Evolutionary conservation across 805 yeast species (phyloP).

Genomic region (Monosporozyma aerobia): DNA sequence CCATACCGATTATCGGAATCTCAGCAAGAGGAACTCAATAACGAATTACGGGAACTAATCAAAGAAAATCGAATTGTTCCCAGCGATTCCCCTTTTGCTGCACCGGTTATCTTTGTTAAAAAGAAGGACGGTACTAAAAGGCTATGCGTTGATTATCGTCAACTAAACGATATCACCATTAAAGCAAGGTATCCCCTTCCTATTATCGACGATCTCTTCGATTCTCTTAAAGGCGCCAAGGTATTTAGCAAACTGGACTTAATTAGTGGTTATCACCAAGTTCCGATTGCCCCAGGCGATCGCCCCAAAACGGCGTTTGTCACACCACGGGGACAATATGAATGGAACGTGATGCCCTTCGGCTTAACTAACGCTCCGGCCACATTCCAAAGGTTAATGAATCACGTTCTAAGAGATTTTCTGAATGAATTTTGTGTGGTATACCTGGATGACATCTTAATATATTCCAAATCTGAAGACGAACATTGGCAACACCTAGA

Average conservation of each 20-base stretch:
- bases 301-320: conserved; percentile 8
- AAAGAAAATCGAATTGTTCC: background rate
- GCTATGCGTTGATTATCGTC: conserved; percentile 5
- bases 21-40: background rate
- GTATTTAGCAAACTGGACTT: conserved; percentile 7
- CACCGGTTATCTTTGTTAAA: background rate
- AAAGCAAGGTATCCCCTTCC: conserved; percentile 3
- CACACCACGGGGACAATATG: conserved; percentile 10
- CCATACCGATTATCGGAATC: no score
- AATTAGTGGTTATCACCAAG: conserved; percentile 11
- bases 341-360: conserved; percentile 10
- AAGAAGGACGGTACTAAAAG: conserved; percentile 1
- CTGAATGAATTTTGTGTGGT: background rate
- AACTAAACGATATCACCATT: conserved; percentile 4
- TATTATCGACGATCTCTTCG: conserved; percentile 1
- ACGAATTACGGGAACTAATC: no score
- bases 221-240: background rate
- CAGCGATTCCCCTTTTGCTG: background rate
- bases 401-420: background rate
- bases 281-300: conserved; percentile 7
- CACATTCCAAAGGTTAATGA: conserved; percentile 1
- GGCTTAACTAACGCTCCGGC: conserved; percentile 3
- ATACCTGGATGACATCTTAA: conserved; percentile 3
- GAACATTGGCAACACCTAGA: background rate
- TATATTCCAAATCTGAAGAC: background rate